phyloP scores from a whole-genome alignment of 2,329 filamentous ascomycete genomes.

The Trichophyton equinum region DNA sequence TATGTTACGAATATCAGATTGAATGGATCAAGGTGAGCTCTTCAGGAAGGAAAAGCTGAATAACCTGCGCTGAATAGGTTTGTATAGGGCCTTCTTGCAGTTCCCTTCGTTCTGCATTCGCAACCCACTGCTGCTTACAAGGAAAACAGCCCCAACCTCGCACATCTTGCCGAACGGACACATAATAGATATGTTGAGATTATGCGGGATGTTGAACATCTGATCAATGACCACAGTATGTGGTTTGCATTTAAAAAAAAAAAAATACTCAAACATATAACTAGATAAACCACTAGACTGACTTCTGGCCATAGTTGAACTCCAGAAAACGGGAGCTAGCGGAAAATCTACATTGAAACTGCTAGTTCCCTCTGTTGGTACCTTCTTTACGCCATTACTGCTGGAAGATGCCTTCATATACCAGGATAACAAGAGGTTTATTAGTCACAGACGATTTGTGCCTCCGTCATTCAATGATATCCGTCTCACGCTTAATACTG shows the following conservation, averaged over 20 bases:
- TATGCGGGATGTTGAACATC: constrained; percentile 79
- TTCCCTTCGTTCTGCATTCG: constrained; percentile 92
- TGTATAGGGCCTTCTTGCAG: constrained; percentile 59
- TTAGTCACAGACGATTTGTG: constrained; percentile 83
- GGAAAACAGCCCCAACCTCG: constrained; percentile 48
- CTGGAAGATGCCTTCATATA: constrained; percentile 84
- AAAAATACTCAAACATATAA: background rate
- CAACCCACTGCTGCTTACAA: constrained; percentile 83
- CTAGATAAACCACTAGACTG: background rate
- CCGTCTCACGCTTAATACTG: constrained; percentile 82
- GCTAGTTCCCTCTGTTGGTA: constrained; percentile 80
- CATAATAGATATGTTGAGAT: constrained; percentile 89
- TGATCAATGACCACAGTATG: constrained; percentile 84
- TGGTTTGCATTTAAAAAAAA: background rate
- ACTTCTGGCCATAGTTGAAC: constrained; percentile 44
- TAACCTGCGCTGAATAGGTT: background rate
- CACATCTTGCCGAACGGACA: constrained; percentile 64
- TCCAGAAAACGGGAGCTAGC: constrained; percentile 52
- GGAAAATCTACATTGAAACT: constrained; percentile 83
- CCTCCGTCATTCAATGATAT: constrained; percentile 96
- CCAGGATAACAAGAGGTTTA: constrained; percentile 74
- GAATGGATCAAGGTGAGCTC: constrained; percentile 76
- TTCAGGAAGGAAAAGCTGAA: background rate
- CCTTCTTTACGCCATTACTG: constrained; percentile 79
- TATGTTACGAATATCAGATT: constrained; percentile 30